Evolutionary conservation across 1,284 basidiomycete genomes (phyloP).

Genomic region (Tilletiopsis washingtonensis): DNA sequence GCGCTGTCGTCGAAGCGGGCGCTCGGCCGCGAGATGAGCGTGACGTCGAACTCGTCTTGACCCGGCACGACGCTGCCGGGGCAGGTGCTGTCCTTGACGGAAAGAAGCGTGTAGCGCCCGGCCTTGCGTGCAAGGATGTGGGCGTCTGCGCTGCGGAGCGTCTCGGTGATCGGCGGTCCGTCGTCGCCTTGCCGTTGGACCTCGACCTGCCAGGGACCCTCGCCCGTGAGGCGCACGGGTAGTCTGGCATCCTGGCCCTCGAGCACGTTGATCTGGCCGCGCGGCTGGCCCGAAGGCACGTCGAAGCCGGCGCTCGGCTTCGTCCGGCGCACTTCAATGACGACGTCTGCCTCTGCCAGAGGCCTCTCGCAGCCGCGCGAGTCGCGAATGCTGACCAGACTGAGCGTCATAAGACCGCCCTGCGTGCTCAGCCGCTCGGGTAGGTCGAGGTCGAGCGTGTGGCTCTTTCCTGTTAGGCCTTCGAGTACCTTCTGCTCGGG

Average conservation of each 20-base stretch:
- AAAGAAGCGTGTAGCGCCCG: conserved; percentile 68
- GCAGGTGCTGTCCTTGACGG: conserved; percentile 73
- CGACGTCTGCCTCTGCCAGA: conserved; percentile 67
- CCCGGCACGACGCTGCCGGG: conserved; percentile 62
- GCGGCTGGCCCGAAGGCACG: conserved; percentile 52
- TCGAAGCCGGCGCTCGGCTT: conserved; percentile 85
- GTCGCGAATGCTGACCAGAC: conserved; percentile 76
- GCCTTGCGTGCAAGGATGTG: conserved; percentile 61
- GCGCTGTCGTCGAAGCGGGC: conserved; percentile 30
- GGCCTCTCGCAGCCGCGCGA: conserved; percentile 75
- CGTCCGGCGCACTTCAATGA: conserved; percentile 78
- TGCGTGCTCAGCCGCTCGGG: conserved; percentile 55
- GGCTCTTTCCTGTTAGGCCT: conserved; percentile 1
- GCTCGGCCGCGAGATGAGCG: conserved; percentile 64
- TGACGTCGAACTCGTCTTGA: conserved; percentile 62
- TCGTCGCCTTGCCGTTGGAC: conserved; percentile 59
- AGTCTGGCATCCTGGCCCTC: conserved; percentile 61
- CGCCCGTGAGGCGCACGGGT: conserved; percentile 44
- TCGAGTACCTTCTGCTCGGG: conserved; percentile 51
- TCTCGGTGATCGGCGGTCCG: conserved; percentile 47
- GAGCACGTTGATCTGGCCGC: conserved; percentile 59
- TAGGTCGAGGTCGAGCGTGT: conserved; percentile 40
- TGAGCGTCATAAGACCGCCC: conserved; percentile 72
- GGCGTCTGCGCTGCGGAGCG: conserved; percentile 62
- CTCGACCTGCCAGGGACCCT: conserved; percentile 56